Percentiles rank a stretch among this genome's conserved stretches.
Evolutionary conservation across 148 eudicot species (phyloP).

Genomic region (Pouteria glomerata): DNA sequence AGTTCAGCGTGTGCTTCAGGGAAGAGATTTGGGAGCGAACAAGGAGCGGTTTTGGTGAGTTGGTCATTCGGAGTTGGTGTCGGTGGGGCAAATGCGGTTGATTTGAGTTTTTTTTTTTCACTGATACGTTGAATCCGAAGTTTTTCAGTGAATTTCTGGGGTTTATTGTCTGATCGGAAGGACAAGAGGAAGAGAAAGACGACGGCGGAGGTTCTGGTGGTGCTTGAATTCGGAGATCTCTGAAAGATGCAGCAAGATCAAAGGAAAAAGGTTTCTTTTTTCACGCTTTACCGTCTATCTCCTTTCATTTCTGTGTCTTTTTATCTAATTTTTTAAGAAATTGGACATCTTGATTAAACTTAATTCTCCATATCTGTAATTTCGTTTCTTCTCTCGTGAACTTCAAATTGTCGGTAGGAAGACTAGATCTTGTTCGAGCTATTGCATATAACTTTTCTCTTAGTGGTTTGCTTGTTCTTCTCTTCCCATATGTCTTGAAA

Average conservation of each 20-base stretch:
- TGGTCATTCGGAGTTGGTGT: slow-evolving; percentile 27
- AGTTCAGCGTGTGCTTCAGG: slow-evolving; percentile 8
- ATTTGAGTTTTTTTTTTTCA: slow-evolving; percentile 12
- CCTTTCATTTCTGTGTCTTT: neutral
- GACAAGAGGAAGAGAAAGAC: neutral
- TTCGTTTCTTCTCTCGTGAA: neutral
- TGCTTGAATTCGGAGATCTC: neutral
- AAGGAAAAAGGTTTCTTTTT: slow-evolving; percentile 49
- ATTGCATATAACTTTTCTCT: neutral
- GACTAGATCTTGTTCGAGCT: neutral
- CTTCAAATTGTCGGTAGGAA: neutral
- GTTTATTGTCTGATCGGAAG: slow-evolving; percentile 4
- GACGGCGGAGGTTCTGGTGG: neutral
- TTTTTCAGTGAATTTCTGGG: neutral
- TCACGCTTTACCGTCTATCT: neutral
- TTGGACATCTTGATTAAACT: neutral
- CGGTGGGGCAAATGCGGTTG: slow-evolving; percentile 52
- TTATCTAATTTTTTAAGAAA: neutral
- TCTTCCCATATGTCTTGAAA: neutral
- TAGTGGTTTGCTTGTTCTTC: too few species aligned
- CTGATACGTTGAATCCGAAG: neutral
- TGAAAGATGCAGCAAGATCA: slow-evolving; percentile 63
- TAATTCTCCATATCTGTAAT: neutral
- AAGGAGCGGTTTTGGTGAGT: slow-evolving; percentile 17
- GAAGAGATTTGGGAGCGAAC: slow-evolving; percentile 13